Base-by-base conservation (phyloP, 257 asterid genomes). In the Rehmannia glutinosa region DNA sequence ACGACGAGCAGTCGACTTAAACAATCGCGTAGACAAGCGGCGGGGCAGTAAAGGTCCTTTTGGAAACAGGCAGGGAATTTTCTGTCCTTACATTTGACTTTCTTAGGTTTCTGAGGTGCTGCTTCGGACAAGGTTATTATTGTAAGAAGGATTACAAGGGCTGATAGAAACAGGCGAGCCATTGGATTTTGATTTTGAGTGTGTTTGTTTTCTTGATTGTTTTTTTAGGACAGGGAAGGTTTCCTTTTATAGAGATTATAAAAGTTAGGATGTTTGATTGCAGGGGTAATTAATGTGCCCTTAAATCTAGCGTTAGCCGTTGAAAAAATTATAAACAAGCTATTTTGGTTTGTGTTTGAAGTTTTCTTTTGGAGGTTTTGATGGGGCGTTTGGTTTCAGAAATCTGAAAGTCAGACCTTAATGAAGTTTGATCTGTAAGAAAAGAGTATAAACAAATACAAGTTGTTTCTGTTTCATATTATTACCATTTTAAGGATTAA, bases 41-140 rank as follows among this genome's bases (percentile, higher is more conserved):
- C 51, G 4, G 96, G 95, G 39, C 97, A 89, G 55, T 20, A 43
- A 4, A 78, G 77, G 23, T 78, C 75, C 53, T 72, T 66, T 0
- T 60, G 35, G 79, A 33, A 66, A 62, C 96, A 84, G 0, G 0
- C 3, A 0, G 84, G 23, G 75, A 73, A 84, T 3, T 56, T 77
- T 73, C 32, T 73, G 59, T 88, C 90, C 56, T 42, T 61, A 47
- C 97, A 90, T 75, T 53, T 78, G 8, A 84, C 85, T 71, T 74
- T 83, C 78, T 64, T 72, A 3, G 79, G 82, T 9, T 69, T 77
- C 12, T 35, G 72, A 12, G 80, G 78, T 13, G 68, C 81, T 3
- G 75, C 88, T 35, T 73, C 73, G 3, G 82, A 80, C 17, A 69
- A 41, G 51, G 62, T 75, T 47, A 72, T n/a, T n/a, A n/a, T 77